Evolutionary conservation across 2,329 filamentous ascomycete species (phyloP), one percentile per base, ranked within the genome.

Genomic region (Mollisiaceae sp.): DNA sequence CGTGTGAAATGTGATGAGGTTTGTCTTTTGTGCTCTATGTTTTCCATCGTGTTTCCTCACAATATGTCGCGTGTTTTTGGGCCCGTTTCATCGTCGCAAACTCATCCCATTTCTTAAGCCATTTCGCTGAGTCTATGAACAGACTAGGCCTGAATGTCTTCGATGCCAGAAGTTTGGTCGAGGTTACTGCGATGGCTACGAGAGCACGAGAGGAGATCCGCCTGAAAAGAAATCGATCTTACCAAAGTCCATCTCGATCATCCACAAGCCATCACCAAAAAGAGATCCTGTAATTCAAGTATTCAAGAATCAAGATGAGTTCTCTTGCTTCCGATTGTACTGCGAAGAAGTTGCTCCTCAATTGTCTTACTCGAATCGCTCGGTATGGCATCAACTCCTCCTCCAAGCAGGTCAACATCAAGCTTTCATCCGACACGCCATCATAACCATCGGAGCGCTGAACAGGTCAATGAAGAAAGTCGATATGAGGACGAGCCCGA

Each of bases 1-100:
- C 82, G 85, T 62, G 88, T 89, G 67, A 89, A 89, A 74, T 89
- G 87, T 73, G 87, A 89, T 72, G 87, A 89, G 50, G 50, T 54
- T 27, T 11, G 50, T 54, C 12, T 35, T 35, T 22, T 32, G 50
- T 27, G n/a, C n/a, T 32, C 6, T 6, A 50, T 18, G 1, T 27
- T 35, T 54, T n/a, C 45, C n/a, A 12, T 50, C n/a, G n/a, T 22
- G 2, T 54, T 18, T 35, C 14, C 50, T 18, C 50, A 54, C 50
- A 8, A 54, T 54, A 4, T 35, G 24, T 54, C 11, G 50, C 50
- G 50, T 54, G 50, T 35, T 14, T 50, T 35, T 20, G 14, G 6
- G 24, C 22, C 14, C 50, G 18, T 32, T 35, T n/a, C 50, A 18
- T 54, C 14, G 11, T 35, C 22, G 27, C 45, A 8, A 24, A 22